Percentiles rank a stretch among this genome's conserved stretches.
phyloP scores from a whole-genome alignment of 2,329 filamentous ascomycete genomes.

The Alternaria triticimaculans region DNA sequence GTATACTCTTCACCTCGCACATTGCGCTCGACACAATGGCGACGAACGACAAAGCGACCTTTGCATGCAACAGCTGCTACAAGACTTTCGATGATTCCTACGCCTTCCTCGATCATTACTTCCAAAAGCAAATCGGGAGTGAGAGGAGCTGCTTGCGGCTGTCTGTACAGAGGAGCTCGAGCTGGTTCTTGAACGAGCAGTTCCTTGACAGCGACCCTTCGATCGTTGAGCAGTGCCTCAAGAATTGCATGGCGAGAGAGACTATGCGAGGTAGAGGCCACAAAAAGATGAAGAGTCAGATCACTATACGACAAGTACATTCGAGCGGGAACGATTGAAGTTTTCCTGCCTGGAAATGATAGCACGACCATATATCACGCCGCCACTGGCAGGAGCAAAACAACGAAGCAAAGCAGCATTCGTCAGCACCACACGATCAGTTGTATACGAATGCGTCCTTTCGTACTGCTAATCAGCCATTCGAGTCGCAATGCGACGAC shows the following conservation, averaged over 20 bases:
- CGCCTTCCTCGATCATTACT: slow-evolving; percentile 45
- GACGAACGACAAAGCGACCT: slow-evolving; percentile 30
- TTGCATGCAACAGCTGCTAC: slow-evolving; percentile 46
- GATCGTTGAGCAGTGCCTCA: slow-evolving; percentile 40
- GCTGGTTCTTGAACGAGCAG: slow-evolving; percentile 23
- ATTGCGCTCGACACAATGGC: slow-evolving; percentile 12
- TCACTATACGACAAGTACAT: slow-evolving; percentile 22
- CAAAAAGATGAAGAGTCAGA: slow-evolving; percentile 23
- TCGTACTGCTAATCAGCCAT: background rate
- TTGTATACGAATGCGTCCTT: background rate
- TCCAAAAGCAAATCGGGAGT: slow-evolving; percentile 44
- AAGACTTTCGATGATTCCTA: slow-evolving; percentile 46
- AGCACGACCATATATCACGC: background rate
- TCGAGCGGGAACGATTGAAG: background rate
- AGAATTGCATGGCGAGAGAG: slow-evolving; percentile 42
- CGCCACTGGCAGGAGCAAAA: background rate
- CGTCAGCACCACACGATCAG: background rate
- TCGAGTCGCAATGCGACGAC: background rate
- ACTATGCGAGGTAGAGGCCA: slow-evolving; percentile 27
- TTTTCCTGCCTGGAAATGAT: background rate
- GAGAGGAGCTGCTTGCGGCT: slow-evolving; percentile 37
- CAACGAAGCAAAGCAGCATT: background rate
- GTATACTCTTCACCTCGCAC: slow-evolving; percentile 43
- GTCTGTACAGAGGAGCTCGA: slow-evolving; percentile 15
- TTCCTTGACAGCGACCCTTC: slow-evolving; percentile 30